Conservation (phyloP, 495 filamentous ascomycete genomes). For the Filosporella fistucella region DNA sequence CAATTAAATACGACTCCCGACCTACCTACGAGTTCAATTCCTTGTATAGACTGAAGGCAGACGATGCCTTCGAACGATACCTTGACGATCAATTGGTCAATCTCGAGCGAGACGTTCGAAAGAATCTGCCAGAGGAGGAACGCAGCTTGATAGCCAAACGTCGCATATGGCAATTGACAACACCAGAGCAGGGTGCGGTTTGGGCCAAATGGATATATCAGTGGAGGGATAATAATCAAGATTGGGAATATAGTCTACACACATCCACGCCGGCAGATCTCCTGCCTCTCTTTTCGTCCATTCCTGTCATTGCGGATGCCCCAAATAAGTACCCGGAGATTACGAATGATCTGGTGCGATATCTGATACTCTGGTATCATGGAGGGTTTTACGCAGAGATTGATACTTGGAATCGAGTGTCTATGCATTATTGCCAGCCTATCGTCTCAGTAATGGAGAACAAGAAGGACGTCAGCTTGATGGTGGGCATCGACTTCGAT, state of each 20-base stretch:
- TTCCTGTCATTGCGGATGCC: background rate
- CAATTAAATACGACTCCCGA: background rate
- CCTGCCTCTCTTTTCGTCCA: background rate
- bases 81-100: background rate
- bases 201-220: background rate
- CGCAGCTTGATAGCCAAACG: constrained; percentile 1
- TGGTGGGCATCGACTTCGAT: constrained; percentile 62
- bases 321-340: background rate
- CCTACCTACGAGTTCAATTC: constrained; percentile 6
- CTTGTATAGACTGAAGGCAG: background rate
- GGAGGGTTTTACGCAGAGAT: constrained; percentile 44
- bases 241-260: background rate
- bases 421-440: constrained; percentile 19
- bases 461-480: constrained; percentile 48
- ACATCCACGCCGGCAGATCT: background rate
- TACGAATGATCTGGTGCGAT: constrained; percentile 41
- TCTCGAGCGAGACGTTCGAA: background rate
- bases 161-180: constrained; percentile 2
- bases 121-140: background rate
- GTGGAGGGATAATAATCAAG: background rate
- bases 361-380: constrained; percentile 43
- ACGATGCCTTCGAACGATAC: background rate
- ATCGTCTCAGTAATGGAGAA: constrained; percentile 25
- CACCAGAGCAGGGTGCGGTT: background rate
- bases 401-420: constrained; percentile 31